Conservation (phyloP, 2,329 filamentous ascomycete genomes). For the Colletotrichum falcatum region DNA sequence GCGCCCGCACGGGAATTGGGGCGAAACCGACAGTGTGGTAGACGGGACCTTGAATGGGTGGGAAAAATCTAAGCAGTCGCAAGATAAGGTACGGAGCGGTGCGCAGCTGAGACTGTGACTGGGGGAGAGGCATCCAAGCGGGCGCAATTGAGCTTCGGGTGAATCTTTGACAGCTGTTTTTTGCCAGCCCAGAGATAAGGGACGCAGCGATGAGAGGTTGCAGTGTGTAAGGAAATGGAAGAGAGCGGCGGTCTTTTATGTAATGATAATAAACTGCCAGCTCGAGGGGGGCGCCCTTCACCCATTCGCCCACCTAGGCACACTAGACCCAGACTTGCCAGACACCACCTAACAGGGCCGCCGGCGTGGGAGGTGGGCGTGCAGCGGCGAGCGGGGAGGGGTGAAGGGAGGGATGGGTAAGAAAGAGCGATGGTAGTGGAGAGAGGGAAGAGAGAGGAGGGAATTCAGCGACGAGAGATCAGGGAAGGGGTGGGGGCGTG, state of each 20-base stretch:
- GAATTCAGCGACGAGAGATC: conserved; percentile 19
- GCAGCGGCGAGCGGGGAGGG: conserved; percentile 24
- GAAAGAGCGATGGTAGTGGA: background rate
- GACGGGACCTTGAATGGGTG: conserved; percentile 55
- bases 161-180: conserved; percentile 41
- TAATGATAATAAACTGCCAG: conserved; percentile 43
- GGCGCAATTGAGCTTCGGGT: conserved; percentile 42
- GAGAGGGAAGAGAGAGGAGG: conserved; percentile 23
- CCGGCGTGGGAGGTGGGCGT: conserved; percentile 39
- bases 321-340: conserved; percentile 34
- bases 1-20: conserved; percentile 42
- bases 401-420: background rate
- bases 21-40: conserved; percentile 41
- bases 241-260: conserved; percentile 43
- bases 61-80: conserved; percentile 41
- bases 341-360: conserved; percentile 39
- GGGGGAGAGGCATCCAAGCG: conserved; percentile 41
- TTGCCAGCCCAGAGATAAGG: conserved; percentile 43
- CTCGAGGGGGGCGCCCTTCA: conserved; percentile 35
- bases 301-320: conserved; percentile 31
- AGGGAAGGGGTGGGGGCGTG: background rate
- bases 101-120: conserved; percentile 42
- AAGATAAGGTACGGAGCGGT: conserved; percentile 42
- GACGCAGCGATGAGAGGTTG: conserved; percentile 44
- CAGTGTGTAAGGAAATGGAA: conserved; percentile 44